These are phyloP conservation scores for Pharnaceum exiguum DNA, from an alignment of 148 eudicot genomes.

Conservation along the genomic window DNA sequence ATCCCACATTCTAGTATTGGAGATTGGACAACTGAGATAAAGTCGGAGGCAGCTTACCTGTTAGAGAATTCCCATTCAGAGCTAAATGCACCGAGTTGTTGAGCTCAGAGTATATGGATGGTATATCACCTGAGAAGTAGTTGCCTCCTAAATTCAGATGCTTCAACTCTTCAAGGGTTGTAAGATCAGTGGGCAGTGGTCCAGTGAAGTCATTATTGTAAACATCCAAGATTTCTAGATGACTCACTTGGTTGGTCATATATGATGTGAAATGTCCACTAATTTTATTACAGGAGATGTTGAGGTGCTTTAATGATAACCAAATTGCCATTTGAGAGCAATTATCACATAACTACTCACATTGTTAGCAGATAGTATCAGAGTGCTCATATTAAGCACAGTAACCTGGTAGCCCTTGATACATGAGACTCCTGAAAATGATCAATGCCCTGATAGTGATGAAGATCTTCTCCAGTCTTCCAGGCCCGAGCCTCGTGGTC, in stretches of 20 bases:
- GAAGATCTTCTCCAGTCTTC: constrained; percentile 17
- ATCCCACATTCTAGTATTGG: constrained; percentile 11
- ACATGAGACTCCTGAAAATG: constrained; percentile 22
- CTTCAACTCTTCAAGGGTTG: constrained; percentile 3
- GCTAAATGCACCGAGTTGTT: constrained; percentile 20
- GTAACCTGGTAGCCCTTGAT: constrained; percentile 11
- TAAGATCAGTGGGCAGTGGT: constrained; percentile 2
- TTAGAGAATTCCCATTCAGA: constrained; percentile 19
- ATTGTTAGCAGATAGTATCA: constrained; percentile 8
- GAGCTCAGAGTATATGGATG: constrained; percentile 14
- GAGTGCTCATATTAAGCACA: constrained; percentile 13
- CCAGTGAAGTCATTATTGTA: constrained; percentile 27
- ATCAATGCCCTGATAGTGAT: constrained; percentile 14
- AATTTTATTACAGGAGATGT: constrained; percentile 21
- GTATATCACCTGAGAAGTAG: constrained; percentile 27
- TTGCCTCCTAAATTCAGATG: constrained; percentile 23
- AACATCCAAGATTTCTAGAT: constrained; percentile 6
- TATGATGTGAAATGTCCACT: background rate
- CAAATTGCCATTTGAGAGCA: constrained; percentile 12
- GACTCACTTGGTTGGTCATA: constrained; percentile 9
- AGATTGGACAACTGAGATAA: constrained; percentile 23
- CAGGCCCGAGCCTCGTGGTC: constrained; percentile 11
- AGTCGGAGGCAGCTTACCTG: constrained; percentile 29
- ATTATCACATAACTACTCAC: constrained; percentile 17
- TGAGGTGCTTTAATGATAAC: constrained; percentile 7